Evolutionary conservation across 768 basidiomycete species (phyloP), one percentile per base, ranked within the genome.

Genomic region (Kwoniella sp.): DNA sequence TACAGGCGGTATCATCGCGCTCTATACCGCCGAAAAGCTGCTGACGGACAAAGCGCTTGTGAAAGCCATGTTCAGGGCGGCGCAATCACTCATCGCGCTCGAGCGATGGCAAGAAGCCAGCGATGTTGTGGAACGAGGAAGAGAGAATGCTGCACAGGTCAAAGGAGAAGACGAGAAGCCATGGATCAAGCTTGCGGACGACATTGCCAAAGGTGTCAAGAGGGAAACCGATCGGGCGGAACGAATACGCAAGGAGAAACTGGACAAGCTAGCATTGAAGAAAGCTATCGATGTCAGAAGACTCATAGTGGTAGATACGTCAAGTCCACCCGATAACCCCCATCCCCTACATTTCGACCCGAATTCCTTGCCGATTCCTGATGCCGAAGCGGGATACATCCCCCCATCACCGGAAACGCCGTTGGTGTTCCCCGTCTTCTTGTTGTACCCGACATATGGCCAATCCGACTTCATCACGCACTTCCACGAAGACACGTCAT

Each of bases 61-160:
- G 1, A 98, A 99, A 75, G 92, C 92, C 1, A 87, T 88, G 70
- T 96, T 91, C 77, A 88, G 96, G 37, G 93, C 93, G 9, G 88
- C 88, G 0, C 77, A 86, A 58, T 92, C 92, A 1, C 84, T 98
- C 3, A 58, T 91, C 13, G 85, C 87, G 0, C 84, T 98, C 2
- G 89, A 88, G 30, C 84, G 89, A 52, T 83, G 86, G 7, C 88
- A 89, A 8, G 96, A 99, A 76, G 90, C 89, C 2, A 75, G 91
- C 23, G 93, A 98, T 73, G 90, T 89, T 66, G 90, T 93, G 70
- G 88, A 89, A 75, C 72, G 83, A 13, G 82, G 84, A 4, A 62
- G 63, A 63, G 64, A 61, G 23, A 52, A 60, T 48, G 55, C 51
- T 17, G 67, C 51, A 1, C 64, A 75, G 48, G 60, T 71, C 15